Percentiles rank a stretch among this genome's conserved stretches.
Conservation (phyloP, 805 yeast genomes). For the Kodamaea sagamina region DNA sequence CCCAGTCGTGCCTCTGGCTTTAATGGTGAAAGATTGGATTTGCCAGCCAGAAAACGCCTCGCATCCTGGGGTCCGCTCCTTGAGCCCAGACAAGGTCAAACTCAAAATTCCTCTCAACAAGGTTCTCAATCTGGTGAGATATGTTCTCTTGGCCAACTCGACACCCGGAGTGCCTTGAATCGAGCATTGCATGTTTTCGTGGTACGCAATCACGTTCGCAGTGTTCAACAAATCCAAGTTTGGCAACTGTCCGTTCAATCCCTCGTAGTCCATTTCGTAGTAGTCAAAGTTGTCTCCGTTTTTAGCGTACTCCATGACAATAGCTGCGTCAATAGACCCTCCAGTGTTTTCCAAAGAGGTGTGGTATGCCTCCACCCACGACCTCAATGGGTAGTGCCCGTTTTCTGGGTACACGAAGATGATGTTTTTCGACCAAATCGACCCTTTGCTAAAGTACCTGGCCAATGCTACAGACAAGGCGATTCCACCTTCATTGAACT, state of each 20-base stretch:
- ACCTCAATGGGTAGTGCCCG: constrained; percentile 63
- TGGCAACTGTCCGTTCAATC: constrained; percentile 94
- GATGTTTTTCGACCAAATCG: constrained; percentile 94
- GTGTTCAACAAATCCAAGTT: constrained; percentile 87
- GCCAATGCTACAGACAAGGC: constrained; percentile 72
- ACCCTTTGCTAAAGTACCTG: constrained; percentile 78
- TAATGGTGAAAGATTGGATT: constrained; percentile 82
- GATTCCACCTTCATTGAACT: constrained; percentile 76
- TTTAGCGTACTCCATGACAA: constrained; percentile 77
- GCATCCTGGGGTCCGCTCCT: constrained; percentile 58
- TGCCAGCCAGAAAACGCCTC: constrained; percentile 97
- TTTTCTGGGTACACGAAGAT: constrained; percentile 81
- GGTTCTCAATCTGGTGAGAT: constrained; percentile 56
- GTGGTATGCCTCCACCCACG: constrained; percentile 96
- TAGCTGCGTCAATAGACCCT: constrained; percentile 90
- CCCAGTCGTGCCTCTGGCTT: constrained; percentile 62
- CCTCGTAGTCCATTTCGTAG: constrained; percentile 77
- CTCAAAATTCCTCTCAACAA: constrained; percentile 65
- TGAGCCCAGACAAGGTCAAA: constrained; percentile 70
- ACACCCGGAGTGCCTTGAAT: constrained; percentile 55
- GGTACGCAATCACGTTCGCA: constrained; percentile 69
- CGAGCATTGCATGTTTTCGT: constrained; percentile 72
- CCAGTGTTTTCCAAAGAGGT: constrained; percentile 82
- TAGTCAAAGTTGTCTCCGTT: constrained; percentile 67
- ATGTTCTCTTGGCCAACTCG: constrained; percentile 49